phyloP scores from a whole-genome alignment of 2,329 filamentous ascomycete genomes.

The Fusarium sambucinum region DNA sequence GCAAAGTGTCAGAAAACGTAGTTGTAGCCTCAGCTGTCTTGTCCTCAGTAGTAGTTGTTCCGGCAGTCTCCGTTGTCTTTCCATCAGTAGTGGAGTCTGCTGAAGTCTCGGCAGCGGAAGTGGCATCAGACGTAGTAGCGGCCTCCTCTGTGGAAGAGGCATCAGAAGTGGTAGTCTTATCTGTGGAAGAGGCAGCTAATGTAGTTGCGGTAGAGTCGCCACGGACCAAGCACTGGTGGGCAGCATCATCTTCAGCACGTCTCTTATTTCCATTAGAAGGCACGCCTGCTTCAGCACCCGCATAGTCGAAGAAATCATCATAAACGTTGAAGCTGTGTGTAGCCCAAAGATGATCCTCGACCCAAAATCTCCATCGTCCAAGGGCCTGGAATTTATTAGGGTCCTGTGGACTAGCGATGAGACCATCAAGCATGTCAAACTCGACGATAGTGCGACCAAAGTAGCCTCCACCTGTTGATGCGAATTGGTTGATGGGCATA shows the following conservation, averaged over 20 bases:
- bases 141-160: not conserved
- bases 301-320: too few species aligned
- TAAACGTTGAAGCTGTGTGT: too few species aligned
- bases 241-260: conserved; percentile 15
- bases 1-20: not conserved
- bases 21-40: not conserved
- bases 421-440: too few species aligned
- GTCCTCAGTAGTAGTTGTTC: not conserved
- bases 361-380: too few species aligned
- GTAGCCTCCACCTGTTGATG: too few species aligned
- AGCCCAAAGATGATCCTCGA: too few species aligned
- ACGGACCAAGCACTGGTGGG: conserved; percentile 18
- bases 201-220: not conserved
- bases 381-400: too few species aligned
- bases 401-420: too few species aligned
- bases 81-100: not conserved
- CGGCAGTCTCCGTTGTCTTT: not conserved
- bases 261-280: not conserved
- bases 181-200: not conserved
- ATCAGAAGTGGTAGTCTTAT: not conserved
- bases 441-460: too few species aligned
- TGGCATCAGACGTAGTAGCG: not conserved
- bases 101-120: not conserved
- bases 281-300: too few species aligned
- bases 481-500: too few species aligned